Percentiles rank a stretch among this genome's conserved stretches.
Evolutionary conservation across 495 filamentous ascomycete species (phyloP).

Genomic region (Penicillium argentinense): DNA sequence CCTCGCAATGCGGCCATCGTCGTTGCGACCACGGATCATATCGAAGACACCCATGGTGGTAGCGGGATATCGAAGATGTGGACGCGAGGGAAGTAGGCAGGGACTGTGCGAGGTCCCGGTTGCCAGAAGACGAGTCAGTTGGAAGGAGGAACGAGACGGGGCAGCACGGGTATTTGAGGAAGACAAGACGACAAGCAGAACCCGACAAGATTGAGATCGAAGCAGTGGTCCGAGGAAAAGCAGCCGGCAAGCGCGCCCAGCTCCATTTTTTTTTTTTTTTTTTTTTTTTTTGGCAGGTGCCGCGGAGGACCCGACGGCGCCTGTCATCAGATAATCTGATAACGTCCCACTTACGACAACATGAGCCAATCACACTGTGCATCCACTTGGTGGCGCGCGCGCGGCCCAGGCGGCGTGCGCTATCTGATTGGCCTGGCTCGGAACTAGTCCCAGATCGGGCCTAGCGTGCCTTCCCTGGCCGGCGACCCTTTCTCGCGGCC

Average conservation of each 20-base stretch:
- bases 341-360: too few relatives aligned
- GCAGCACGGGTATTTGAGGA: not conserved
- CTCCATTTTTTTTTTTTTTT: not conserved
- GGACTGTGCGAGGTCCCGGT: not conserved
- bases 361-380: not conserved
- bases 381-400: not conserved
- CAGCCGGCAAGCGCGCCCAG: not conserved
- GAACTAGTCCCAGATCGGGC: not conserved
- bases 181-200: not conserved
- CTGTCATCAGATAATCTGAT: not conserved
- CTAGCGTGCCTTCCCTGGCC: not conserved
- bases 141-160: not conserved
- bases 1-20: not conserved
- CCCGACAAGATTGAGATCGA: not conserved
- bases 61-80: not conserved
- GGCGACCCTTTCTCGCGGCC: not conserved
- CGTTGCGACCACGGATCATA: conserved; percentile 7
- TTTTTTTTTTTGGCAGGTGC: not conserved
- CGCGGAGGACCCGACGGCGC: not conserved
- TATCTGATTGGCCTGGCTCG: too few relatives aligned
- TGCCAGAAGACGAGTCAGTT: too few relatives aligned
- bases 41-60: conserved; percentile 10
- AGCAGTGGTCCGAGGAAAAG: not conserved
- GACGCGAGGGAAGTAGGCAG: not conserved
- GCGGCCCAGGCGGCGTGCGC: too few relatives aligned